Evolutionary conservation across 1,284 basidiomycete genomes (phyloP), one percentile per base, ranked within the genome.

Genomic region (Cryptococcus wingfieldii): DNA sequence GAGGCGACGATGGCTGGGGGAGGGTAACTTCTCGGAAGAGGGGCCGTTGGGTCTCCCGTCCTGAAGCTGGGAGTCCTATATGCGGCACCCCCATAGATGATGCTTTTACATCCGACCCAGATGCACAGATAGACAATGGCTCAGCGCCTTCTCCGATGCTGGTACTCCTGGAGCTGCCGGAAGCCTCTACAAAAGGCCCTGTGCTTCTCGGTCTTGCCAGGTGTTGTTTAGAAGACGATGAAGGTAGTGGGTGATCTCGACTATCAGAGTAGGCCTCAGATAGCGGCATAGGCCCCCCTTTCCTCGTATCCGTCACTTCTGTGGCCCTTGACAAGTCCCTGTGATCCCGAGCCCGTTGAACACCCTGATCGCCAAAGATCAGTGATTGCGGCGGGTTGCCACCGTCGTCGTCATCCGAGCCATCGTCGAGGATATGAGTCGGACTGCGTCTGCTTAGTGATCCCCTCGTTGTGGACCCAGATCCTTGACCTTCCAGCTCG

Each of bases 331-430:
- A 9, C 45, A 46, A 4, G 25, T 14, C 18, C 25, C 27, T 10
- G 14, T 39, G 34, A 12, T 10, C 25, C 42, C 18, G 10, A 19
- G 51, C 47, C 43, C 43, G 46, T 31, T 27, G 49, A 23, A 25
- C 43, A 38, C 39, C 23, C 25, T 56, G 56, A 27, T 51, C 64
- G 44, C 67, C 69, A 48, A 66, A 72, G 18, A 74, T 58, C 27
- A 74, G 49, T 1, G 66, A 68, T 31, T 53, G 55, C 10, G 70
- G 66, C 1, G 72, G 72, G 14, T 52, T 67, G 10, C 68, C 69
- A 25, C 70, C 69, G 38, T 66, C 66, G 7, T 69, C 16, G n/a
- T n/a, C 16, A 42, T n/a, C 68, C n/a, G 58, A 59, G 25, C 46
- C 19, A 61, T 62, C 12, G 47, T 55, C 19, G 46, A 51, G 23